These are phyloP conservation scores for Candida germanica DNA, from an alignment of 805 yeast genomes.

Conservation along the genomic window DNA sequence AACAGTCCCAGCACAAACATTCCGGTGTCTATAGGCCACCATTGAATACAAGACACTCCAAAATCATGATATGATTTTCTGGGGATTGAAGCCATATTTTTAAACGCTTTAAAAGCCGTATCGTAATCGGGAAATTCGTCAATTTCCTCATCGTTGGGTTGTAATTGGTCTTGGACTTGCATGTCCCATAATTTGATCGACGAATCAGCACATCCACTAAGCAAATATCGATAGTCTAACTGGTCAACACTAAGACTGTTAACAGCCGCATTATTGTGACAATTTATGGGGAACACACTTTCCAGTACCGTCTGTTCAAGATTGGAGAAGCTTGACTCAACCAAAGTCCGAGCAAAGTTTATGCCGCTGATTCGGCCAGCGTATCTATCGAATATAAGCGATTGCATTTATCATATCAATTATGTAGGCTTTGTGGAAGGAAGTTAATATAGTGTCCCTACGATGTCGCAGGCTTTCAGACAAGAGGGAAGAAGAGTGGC, in stretches of 20 bases:
- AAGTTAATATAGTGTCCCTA: too few relatives aligned
- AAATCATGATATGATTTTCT: conserved; percentile 51
- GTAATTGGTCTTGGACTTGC: not conserved
- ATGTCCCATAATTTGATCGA: conserved; percentile 67
- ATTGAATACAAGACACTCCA: conserved; percentile 69
- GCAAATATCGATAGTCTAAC: conserved; percentile 41
- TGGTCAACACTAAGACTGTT: conserved; percentile 59
- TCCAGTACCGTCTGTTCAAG: conserved; percentile 20
- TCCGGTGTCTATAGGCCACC: conserved; percentile 92
- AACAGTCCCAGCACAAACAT: conserved; percentile 80
- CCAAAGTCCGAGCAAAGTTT: conserved; percentile 33
- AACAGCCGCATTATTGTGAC: conserved; percentile 51
- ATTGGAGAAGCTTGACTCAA: conserved; percentile 35
- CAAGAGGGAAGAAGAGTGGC: too few relatives aligned
- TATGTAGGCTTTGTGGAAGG: too few relatives aligned
- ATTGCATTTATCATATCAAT: too few relatives aligned
- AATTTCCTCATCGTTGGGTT: not conserved
- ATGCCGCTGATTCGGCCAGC: conserved; percentile 26
- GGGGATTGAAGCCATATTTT: conserved; percentile 33
- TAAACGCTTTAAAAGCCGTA: conserved; percentile 23
- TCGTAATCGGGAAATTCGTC: conserved; percentile 30
- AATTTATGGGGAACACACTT: conserved; percentile 36
- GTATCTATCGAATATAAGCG: conserved; percentile 33
- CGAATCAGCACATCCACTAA: conserved; percentile 76
- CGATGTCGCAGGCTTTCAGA: too few relatives aligned